Conservation (phyloP, 2,329 filamentous ascomycete genomes). For the Nothopassalora personata region DNA sequence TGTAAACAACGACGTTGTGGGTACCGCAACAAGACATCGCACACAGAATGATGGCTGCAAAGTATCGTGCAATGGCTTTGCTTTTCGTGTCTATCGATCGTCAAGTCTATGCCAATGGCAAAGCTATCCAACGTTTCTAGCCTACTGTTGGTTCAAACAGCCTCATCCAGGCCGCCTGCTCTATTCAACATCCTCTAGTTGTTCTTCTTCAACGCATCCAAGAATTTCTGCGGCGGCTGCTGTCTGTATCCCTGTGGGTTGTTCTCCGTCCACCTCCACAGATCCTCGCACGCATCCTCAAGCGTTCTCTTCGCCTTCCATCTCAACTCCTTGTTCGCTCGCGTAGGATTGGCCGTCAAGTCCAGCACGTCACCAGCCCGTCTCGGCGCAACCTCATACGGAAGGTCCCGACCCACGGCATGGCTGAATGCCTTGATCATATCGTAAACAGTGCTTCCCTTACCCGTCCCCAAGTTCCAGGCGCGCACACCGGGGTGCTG, state of each 20-base stretch:
- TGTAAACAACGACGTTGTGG: too few species aligned
- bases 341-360: slow-evolving; percentile 82
- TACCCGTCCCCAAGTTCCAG: slow-evolving; percentile 94
- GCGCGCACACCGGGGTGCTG: slow-evolving; percentile 84
- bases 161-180: background rate
- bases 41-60: too few species aligned
- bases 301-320: slow-evolving; percentile 91
- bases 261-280: slow-evolving; percentile 96
- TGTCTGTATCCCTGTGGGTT: slow-evolving; percentile 94
- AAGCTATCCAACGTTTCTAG: background rate
- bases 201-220: slow-evolving; percentile 49
- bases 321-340: slow-evolving; percentile 80
- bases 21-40: too few species aligned
- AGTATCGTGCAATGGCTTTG: background rate
- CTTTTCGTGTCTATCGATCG: background rate
- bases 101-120: background rate
- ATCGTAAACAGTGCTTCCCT: slow-evolving; percentile 91
- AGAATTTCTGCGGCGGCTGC: slow-evolving; percentile 75
- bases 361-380: slow-evolving; percentile 88
- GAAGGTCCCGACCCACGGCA: slow-evolving; percentile 77
- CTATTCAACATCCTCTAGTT: slow-evolving; percentile 13
- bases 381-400: slow-evolving; percentile 79
- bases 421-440: slow-evolving; percentile 92
- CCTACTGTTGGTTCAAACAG: background rate
- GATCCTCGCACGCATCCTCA: slow-evolving; percentile 86